Conservation (phyloP, 176 grass and related monocot species). For the Lolium perenne region DNA sequence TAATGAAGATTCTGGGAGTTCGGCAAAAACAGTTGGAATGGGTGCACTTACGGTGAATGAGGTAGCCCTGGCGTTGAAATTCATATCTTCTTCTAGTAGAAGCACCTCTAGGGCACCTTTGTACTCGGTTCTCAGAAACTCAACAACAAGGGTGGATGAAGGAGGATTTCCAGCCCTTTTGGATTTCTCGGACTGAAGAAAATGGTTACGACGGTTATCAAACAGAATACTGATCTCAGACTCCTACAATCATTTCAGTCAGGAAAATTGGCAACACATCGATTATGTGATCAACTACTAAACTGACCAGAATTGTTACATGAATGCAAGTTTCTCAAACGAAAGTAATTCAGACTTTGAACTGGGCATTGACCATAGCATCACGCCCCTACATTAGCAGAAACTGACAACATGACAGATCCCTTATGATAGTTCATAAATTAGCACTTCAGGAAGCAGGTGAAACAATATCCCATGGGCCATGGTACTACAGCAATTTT, state of each 20-base stretch:
- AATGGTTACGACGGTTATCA: slow-evolving; percentile 7
- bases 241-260: neutral
- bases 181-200: slow-evolving; percentile 82
- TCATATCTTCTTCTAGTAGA: slow-evolving; percentile 88
- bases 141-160: slow-evolving; percentile 54
- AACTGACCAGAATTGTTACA: slow-evolving; percentile 13
- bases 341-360: neutral
- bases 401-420: neutral
- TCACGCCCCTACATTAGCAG: neutral
- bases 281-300: neutral
- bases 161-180: slow-evolving; percentile 67
- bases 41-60: slow-evolving; percentile 62
- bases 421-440: neutral
- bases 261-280: neutral
- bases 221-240: slow-evolving; percentile 13
- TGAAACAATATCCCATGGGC: neutral
- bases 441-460: neutral
- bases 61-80: slow-evolving; percentile 83
- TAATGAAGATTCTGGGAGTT: neutral
- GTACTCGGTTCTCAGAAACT: slow-evolving; percentile 73
- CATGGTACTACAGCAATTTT: neutral
- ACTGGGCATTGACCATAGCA: neutral
- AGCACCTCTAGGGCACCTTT: slow-evolving; percentile 65
- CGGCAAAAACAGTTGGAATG: neutral
- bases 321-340: neutral